Conservation (phyloP, 345 rosid species). For the Eucalyptus marginata region DNA sequence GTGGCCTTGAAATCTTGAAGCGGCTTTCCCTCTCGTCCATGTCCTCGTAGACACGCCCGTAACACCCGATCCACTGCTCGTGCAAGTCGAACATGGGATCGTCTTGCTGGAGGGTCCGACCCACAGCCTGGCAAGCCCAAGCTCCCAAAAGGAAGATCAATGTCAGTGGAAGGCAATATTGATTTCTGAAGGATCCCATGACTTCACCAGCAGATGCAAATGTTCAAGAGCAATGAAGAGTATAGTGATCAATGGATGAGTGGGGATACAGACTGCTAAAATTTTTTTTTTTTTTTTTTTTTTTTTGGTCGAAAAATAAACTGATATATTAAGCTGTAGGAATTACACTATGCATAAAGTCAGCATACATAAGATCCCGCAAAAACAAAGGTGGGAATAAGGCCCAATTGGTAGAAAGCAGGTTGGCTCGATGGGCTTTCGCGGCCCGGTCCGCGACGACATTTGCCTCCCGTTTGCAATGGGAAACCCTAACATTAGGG, state of each 20-base stretch:
- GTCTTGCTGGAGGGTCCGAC: background rate
- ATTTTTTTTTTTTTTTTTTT: no score
- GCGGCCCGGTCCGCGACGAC: no score
- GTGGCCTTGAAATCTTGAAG: slow-evolving; percentile 27
- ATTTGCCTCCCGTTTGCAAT: no score
- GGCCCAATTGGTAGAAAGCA: no score
- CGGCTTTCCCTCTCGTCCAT: slow-evolving; percentile 13
- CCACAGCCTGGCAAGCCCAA: background rate
- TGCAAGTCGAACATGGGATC: slow-evolving; percentile 1
- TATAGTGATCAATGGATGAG: background rate
- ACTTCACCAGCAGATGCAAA: background rate
- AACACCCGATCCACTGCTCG: slow-evolving; percentile 12
- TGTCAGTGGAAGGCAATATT: background rate
- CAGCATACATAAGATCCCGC: no score
- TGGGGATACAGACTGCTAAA: background rate
- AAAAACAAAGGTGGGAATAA: no score
- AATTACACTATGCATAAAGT: no score
- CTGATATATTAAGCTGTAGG: no score
- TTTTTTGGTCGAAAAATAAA: no score
- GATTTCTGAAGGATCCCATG: background rate
- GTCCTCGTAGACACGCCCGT: slow-evolving; percentile 12
- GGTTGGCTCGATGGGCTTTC: no score
- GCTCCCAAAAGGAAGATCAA: slow-evolving; percentile 4
- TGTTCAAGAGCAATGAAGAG: background rate
- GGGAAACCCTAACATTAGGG: no score